Base-by-base conservation (phyloP, 352 stramenopile species). In the Phytopythium oedochilum region DNA sequence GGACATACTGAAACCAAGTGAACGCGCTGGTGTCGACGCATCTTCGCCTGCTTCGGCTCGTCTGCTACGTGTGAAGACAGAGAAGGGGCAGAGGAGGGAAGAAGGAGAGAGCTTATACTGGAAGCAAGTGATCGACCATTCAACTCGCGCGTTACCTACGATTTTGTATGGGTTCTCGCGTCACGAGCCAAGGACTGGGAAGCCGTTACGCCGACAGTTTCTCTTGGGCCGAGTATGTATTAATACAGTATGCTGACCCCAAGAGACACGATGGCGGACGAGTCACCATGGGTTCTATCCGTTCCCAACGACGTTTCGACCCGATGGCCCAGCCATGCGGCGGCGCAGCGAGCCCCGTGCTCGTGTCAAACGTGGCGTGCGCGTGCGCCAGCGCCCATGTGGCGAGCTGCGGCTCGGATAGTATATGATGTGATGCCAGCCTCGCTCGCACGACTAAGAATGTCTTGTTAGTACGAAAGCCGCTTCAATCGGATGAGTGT, bases 231-330 rank as follows among this genome's bases (percentile, higher is more conserved):
- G n/a, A n/a, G n/a, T n/a, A n/a, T n/a, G n/a, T n/a, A n/a, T n/a
- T n/a, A n/a, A n/a, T n/a, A n/a, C n/a, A n/a, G 47, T 53, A 44
- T 44, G 32, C 31, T 20, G 14, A 20, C 12, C n/a, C n/a, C 34
- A 54, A 54, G 48, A 44, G 48, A 54, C 48, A 53, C 31, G 14
- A 28, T 9, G 12, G n/a, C n/a, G n/a, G n/a, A n/a, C n/a, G n/a
- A n/a, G n/a, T n/a, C n/a, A n/a, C n/a, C n/a, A n/a, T n/a, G n/a
- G n/a, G n/a, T n/a, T n/a, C n/a, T n/a, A n/a, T n/a, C n/a, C n/a
- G n/a, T n/a, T n/a, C n/a, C n/a, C n/a, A n/a, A n/a, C n/a, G n/a
- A n/a, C n/a, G n/a, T n/a, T n/a, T n/a, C n/a, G n/a, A n/a, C 17
- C 28, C n/a, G 46, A 53, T 25, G 20, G 7, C n/a, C n/a, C n/a